Evolutionary conservation across 2,329 filamentous ascomycete species (phyloP).

Genomic region (Fusarium citri): DNA sequence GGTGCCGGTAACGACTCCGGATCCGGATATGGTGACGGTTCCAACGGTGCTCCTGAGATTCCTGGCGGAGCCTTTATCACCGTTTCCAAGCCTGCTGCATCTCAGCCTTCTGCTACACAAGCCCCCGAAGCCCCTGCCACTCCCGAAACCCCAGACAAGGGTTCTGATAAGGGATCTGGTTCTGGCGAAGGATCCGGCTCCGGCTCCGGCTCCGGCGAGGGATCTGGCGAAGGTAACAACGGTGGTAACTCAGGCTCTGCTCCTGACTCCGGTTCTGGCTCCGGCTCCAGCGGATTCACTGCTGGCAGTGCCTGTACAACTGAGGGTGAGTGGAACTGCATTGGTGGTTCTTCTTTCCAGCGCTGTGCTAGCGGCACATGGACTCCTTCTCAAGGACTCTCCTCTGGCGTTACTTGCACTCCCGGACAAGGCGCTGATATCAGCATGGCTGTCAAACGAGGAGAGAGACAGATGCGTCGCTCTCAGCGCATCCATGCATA

Average conservation of each 20-base stretch:
- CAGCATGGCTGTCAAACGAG: slow-evolving; percentile 47
- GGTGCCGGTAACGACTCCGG: too few relatives aligned
- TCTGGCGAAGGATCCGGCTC: background rate
- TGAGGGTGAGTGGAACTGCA: slow-evolving; percentile 67
- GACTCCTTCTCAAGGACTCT: slow-evolving; percentile 57
- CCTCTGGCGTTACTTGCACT: slow-evolving; percentile 59
- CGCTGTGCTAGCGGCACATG: slow-evolving; percentile 65
- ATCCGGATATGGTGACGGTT: background rate
- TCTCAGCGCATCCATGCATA: too few relatives aligned
- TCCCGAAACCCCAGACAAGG: background rate
- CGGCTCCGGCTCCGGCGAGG: background rate
- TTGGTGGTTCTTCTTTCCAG: slow-evolving; percentile 63
- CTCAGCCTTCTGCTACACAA: slow-evolving; percentile 29
- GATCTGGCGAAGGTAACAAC: background rate
- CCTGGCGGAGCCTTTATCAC: slow-evolving; percentile 59
- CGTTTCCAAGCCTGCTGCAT: slow-evolving; percentile 28
- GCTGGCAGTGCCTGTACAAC: slow-evolving; percentile 59
- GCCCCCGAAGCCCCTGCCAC: background rate
- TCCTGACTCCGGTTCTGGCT: background rate
- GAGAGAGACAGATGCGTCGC: slow-evolving; percentile 45
- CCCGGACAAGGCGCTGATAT: slow-evolving; percentile 56
- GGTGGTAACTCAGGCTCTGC: background rate
- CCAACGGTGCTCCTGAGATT: background rate
- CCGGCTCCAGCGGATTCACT: slow-evolving; percentile 48
- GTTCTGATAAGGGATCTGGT: background rate